Evolutionary conservation across 441 rosid species (phyloP).

Genomic region (Erysimum cheiri): DNA sequence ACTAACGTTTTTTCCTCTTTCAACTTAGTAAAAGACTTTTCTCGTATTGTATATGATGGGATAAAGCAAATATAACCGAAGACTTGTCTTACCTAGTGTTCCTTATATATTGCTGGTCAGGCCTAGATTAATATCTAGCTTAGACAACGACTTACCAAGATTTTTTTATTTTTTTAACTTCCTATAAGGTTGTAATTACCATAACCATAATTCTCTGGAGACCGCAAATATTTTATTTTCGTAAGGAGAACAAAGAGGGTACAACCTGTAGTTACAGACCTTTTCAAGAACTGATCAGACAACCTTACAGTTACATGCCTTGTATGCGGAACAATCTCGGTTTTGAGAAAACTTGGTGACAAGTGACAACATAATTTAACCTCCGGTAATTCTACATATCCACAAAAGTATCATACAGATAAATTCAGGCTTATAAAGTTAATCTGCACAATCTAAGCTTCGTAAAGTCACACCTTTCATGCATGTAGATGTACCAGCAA

Average conservation of each 20-base stretch:
- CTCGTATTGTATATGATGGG: too few relatives aligned
- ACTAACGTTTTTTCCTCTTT: too few relatives aligned
- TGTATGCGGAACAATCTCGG: slow-evolving; percentile 13
- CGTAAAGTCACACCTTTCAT: slow-evolving; percentile 29
- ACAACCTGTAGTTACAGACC: slow-evolving; percentile 6
- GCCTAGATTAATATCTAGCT: too few relatives aligned
- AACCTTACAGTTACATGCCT: not conserved
- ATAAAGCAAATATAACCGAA: too few relatives aligned
- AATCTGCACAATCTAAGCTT: slow-evolving; percentile 31
- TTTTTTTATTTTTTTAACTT: too few relatives aligned
- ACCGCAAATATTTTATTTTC: slow-evolving; percentile 11
- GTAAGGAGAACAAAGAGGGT: slow-evolving; percentile 1
- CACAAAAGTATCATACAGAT: slow-evolving; percentile 39
- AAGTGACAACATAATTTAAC: slow-evolving; percentile 7
- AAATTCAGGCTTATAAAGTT: not conserved
- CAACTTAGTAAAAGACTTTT: too few relatives aligned
- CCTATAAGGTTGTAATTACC: too few relatives aligned
- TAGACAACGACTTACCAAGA: too few relatives aligned
- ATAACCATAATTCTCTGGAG: too few relatives aligned
- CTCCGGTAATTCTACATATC: slow-evolving; percentile 33
- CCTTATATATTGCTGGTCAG: too few relatives aligned
- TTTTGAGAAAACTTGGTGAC: slow-evolving; percentile 6
- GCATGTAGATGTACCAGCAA: slow-evolving; percentile 37
- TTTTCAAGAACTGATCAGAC: slow-evolving; percentile 18
- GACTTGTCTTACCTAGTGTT: too few relatives aligned